Conservation (phyloP, 768 basidiomycete species). For the Termitomyces sp. region DNA sequence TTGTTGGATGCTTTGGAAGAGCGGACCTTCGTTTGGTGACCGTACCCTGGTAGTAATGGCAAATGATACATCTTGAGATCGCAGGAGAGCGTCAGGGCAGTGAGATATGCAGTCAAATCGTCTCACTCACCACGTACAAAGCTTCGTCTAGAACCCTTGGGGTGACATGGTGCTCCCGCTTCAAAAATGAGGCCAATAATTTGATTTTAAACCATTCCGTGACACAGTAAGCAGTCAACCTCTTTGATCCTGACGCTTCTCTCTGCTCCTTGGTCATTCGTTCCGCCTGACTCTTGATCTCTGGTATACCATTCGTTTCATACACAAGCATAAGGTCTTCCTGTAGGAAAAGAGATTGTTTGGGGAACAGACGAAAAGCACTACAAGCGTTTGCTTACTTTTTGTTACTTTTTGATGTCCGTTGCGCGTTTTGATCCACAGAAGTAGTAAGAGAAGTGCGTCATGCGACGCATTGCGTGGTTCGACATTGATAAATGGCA, state of each 20-base stretch:
- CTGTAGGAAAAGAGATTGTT: conserved; percentile 57
- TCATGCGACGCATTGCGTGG: conserved; percentile 17
- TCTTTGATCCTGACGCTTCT: conserved; percentile 70
- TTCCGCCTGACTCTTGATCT: conserved; percentile 82
- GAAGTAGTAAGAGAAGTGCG: conserved; percentile 32
- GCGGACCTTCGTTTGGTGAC: conserved; percentile 77
- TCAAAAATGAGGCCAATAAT: conserved; percentile 76
- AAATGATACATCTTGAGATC: conserved; percentile 77
- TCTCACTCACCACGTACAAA: conserved; percentile 72
- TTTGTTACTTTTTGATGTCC: conserved; percentile 88
- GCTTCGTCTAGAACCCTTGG: conserved; percentile 91
- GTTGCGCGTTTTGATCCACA: conserved; percentile 50
- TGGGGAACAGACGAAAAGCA: conserved; percentile 86
- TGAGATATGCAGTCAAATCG: neutral
- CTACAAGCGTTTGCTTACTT: conserved; percentile 85
- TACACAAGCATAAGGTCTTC: conserved; percentile 58
- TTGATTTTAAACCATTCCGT: conserved; percentile 85
- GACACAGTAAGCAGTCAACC: conserved; percentile 87
- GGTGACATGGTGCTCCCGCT: conserved; percentile 87
- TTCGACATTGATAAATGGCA: neutral
- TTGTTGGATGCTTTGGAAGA: conserved; percentile 56
- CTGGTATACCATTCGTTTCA: conserved; percentile 64
- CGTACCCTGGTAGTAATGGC: conserved; percentile 88
- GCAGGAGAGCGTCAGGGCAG: neutral
- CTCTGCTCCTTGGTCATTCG: conserved; percentile 85